These are phyloP conservation scores for Globisporangium cederbergense DNA, from an alignment of 352 stramenopile genomes.

Conservation along the genomic window DNA sequence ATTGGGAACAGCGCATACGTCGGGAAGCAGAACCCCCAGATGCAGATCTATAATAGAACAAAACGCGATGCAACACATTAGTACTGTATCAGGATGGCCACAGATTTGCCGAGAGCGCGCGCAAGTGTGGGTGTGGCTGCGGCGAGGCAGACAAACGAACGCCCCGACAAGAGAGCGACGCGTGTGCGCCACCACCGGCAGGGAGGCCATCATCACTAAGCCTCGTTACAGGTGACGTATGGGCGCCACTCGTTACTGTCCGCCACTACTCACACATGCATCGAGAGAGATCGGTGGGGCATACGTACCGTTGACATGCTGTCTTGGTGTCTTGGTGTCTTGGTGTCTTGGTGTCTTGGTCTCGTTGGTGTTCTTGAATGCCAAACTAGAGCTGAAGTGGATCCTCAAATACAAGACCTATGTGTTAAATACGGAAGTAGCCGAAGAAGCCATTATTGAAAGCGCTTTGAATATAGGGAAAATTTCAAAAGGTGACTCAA, in stretches of 20 bases:
- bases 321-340: background rate
- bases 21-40: constrained; percentile 74
- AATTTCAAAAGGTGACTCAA: too few species aligned
- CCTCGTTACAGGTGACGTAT: background rate
- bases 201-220: background rate
- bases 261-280: background rate
- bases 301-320: constrained; percentile 26
- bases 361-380: background rate
- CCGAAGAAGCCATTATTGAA: too few species aligned
- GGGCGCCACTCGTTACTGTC: background rate
- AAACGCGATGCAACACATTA: background rate
- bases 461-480: too few species aligned
- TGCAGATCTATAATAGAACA: constrained; percentile 56
- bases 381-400: background rate
- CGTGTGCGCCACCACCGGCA: background rate
- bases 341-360: constrained; percentile 3
- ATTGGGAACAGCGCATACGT: constrained; percentile 74
- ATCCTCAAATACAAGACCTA: too few species aligned
- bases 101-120: background rate
- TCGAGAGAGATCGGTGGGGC: background rate
- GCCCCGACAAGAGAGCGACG: background rate
- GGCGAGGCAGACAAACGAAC: background rate
- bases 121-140: background rate
- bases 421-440: too few species aligned
- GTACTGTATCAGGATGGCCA: background rate